phyloP scores from a whole-genome alignment of 2,329 filamentous ascomycete species.

The Aspergillus pseudonomiae region DNA sequence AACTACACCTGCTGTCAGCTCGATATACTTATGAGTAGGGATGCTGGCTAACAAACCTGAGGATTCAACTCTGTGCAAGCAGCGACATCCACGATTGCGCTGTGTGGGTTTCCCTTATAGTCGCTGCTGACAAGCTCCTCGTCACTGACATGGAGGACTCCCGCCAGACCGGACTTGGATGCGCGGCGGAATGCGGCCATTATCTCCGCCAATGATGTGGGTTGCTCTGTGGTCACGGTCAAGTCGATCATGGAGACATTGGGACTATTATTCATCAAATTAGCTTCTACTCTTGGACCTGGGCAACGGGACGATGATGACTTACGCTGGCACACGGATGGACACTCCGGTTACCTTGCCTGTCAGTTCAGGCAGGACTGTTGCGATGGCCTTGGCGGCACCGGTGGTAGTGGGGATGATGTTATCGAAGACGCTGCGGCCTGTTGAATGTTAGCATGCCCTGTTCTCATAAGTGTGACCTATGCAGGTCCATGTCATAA shows the following conservation, averaged over 20 bases:
- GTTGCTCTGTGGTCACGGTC: not conserved
- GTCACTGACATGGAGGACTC: not conserved
- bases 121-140: not conserved
- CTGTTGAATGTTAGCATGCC: conserved; percentile 37
- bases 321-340: conserved; percentile 82
- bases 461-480: no score
- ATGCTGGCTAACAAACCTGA: not conserved
- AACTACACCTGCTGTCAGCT: conserved; percentile 59
- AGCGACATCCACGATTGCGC: not conserved
- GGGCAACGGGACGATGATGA: not conserved
- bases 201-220: not conserved
- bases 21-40: no score
- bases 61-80: not conserved
- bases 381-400: conserved; percentile 94
- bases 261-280: not conserved
- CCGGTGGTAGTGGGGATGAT: conserved; percentile 94
- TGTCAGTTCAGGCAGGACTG: conserved; percentile 89
- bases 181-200: not conserved
- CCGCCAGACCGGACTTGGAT: not conserved
- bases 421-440: conserved; percentile 91
- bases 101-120: not conserved
- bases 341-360: conserved; percentile 96
- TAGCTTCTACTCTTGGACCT: not conserved
- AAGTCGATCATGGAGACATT: conserved; percentile 1
- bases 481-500: not conserved